phyloP scores from a whole-genome alignment of 768 basidiomycete species.

The Psilocybe azurescens region DNA sequence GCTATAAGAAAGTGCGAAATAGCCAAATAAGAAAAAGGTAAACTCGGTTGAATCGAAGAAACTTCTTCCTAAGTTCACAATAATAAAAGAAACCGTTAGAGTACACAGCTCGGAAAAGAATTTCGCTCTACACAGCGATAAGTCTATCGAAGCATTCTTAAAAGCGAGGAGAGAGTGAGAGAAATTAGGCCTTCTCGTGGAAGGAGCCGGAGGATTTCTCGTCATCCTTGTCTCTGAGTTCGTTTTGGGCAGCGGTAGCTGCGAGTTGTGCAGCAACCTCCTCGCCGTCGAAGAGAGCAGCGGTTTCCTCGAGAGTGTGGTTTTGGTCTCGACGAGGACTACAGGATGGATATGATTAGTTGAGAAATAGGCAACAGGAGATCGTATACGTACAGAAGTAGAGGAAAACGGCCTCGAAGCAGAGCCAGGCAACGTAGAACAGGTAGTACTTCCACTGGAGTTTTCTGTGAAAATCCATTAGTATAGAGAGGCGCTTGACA shows the following conservation, averaged over 20 bases:
- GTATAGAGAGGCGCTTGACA: not conserved
- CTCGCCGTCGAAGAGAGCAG: conserved; percentile 78
- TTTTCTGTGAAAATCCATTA: conserved; percentile 27
- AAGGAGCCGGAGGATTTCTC: conserved; percentile 43
- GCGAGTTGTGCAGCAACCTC: conserved; percentile 49
- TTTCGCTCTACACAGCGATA: not conserved
- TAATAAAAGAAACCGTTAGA: not conserved
- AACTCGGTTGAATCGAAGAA: not conserved
- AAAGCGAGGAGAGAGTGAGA: conserved; percentile 1
- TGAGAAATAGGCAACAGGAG: conserved; percentile 1
- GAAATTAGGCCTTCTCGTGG: conserved; percentile 32
- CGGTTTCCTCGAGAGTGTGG: conserved; percentile 82
- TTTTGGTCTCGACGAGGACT: conserved; percentile 74
- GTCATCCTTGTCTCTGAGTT: conserved; percentile 20
- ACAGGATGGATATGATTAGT: conserved; percentile 3
- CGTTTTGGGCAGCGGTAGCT: conserved; percentile 25
- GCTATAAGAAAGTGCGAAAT: not conserved
- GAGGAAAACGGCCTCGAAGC: conserved; percentile 65
- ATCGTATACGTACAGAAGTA: conserved; percentile 52
- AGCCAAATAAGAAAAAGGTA: not conserved
- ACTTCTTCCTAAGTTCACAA: not conserved
- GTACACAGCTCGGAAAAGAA: not conserved
- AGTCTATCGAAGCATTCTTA: not conserved
- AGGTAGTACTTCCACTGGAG: conserved; percentile 84
- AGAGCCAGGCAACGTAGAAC: conserved; percentile 75